A percentile compares a stretch with the other conserved stretches of the same genome.
Conservation (phyloP, 164 flowering plant species). For the Magnolia sinica region DNA sequence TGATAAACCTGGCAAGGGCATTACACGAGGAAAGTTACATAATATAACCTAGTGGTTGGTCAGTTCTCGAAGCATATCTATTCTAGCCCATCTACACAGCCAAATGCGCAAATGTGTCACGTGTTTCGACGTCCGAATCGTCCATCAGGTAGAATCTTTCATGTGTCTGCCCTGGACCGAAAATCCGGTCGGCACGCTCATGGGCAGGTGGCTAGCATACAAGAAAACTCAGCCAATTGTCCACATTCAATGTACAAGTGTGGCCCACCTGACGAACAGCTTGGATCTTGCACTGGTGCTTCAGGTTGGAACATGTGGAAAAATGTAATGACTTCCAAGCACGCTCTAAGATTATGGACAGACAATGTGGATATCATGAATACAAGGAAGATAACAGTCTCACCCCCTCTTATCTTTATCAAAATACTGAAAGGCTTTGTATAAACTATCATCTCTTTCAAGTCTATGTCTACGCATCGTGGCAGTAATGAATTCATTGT, state of each 20-base stretch:
- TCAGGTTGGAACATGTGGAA: too few species aligned
- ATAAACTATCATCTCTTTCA: conserved; percentile 69
- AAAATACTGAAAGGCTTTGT: conserved; percentile 65
- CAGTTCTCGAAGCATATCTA: background rate
- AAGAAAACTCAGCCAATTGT: background rate
- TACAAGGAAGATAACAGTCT: conserved; percentile 24
- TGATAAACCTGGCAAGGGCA: conserved; percentile 46
- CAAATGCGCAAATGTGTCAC: background rate
- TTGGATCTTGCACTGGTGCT: too few species aligned
- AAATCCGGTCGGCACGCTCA: background rate
- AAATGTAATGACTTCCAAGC: too few species aligned
- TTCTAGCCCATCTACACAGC: background rate
- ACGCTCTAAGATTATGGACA: too few species aligned
- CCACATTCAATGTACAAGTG: background rate
- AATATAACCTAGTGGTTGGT: background rate
- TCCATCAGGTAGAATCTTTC: background rate
- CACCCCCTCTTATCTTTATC: conserved; percentile 88
- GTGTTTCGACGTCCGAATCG: background rate
- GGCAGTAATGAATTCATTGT: conserved; percentile 74
- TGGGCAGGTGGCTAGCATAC: background rate
- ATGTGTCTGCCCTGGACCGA: background rate
- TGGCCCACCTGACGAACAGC: background rate
- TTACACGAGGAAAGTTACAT: background rate
- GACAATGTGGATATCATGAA: too few species aligned
- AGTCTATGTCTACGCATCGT: conserved; percentile 74